These are phyloP conservation scores for Penicillium cosmopolitanum DNA, from an alignment of 495 filamentous ascomycete species.

Conservation along the genomic window DNA sequence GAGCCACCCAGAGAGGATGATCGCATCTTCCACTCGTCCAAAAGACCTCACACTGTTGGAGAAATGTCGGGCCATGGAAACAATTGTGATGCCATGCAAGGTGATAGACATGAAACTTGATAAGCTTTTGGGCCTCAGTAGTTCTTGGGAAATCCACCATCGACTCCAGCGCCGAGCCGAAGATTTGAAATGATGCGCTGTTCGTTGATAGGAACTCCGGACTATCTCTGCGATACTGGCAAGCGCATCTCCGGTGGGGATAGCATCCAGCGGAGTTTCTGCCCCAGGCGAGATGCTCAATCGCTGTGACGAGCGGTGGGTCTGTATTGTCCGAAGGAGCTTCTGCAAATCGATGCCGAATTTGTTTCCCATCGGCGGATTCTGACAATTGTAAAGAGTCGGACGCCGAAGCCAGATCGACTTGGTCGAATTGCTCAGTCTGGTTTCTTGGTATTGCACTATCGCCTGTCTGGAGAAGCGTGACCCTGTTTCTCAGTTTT, in stretches of 20 bases:
- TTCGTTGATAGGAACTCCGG: conserved; percentile 21
- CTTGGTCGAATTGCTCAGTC: neutral
- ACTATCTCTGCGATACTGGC: conserved; percentile 33
- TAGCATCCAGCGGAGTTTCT: conserved; percentile 37
- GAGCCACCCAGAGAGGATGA: conserved; percentile 36
- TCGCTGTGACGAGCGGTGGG: conserved; percentile 33
- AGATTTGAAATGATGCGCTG: conserved; percentile 17
- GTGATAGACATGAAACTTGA: conserved; percentile 34
- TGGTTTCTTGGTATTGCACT: conserved; percentile 5
- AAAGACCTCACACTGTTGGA: conserved; percentile 35
- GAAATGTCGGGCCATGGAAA: conserved; percentile 33
- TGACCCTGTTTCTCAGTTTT: conserved; percentile 28
- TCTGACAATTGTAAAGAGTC: conserved; percentile 6
- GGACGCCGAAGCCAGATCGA: neutral
- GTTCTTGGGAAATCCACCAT: conserved; percentile 13
- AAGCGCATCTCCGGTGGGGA: conserved; percentile 33
- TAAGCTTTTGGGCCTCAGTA: conserved; percentile 28
- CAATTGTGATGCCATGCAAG: conserved; percentile 37
- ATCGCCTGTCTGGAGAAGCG: conserved; percentile 25
- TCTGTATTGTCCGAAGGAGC: conserved; percentile 21
- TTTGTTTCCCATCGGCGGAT: conserved; percentile 11
- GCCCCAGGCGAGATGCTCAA: conserved; percentile 41
- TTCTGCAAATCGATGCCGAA: conserved; percentile 15
- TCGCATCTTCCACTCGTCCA: conserved; percentile 34
- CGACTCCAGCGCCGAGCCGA: conserved; percentile 18